Conservation (phyloP, 768 basidiomycete genomes). For the Mycena polygramma region DNA sequence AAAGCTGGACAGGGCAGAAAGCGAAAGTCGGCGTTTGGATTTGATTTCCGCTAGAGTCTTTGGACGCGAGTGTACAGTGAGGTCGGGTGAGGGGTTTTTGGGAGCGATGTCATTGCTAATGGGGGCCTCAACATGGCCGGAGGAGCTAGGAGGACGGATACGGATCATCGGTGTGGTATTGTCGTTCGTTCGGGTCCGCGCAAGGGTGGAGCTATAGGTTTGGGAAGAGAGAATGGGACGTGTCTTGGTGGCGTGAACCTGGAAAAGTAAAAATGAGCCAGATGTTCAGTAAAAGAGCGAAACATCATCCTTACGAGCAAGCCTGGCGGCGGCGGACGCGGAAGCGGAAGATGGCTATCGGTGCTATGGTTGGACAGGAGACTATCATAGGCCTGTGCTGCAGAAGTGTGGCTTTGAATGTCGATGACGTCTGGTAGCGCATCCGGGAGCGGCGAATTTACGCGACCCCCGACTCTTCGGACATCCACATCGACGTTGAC, state of each 20-base stretch:
- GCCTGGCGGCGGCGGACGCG: constrained; percentile 44
- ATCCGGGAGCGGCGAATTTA: constrained; percentile 7
- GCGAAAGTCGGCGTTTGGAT: constrained; percentile 53
- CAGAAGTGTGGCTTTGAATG: constrained; percentile 30
- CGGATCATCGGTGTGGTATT: constrained; percentile 32
- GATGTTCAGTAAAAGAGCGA: background rate
- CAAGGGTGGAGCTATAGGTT: constrained; percentile 33
- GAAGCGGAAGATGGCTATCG: constrained; percentile 24
- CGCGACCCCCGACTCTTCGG: constrained; percentile 19
- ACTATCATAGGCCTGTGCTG: constrained; percentile 32
- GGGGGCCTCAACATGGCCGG: constrained; percentile 7
- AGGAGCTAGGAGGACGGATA: constrained; percentile 40
- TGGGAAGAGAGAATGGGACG: constrained; percentile 40
- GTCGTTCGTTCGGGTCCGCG: constrained; percentile 24
- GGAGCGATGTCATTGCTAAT: background rate
- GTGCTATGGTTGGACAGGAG: constrained; percentile 27
- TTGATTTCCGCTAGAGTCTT: constrained; percentile 50
- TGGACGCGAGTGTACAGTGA: constrained; percentile 39
- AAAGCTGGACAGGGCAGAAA: constrained; percentile 45
- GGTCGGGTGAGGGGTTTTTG: constrained; percentile 41
- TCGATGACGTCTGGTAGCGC: constrained; percentile 32
- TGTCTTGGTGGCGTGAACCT: constrained; percentile 32
- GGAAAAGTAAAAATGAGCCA: background rate
- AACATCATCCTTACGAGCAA: constrained; percentile 38
- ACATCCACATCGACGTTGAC: constrained; percentile 32